Conservation (phyloP, 169 alveolate genomes). For the Perkinsus olseni region DNA sequence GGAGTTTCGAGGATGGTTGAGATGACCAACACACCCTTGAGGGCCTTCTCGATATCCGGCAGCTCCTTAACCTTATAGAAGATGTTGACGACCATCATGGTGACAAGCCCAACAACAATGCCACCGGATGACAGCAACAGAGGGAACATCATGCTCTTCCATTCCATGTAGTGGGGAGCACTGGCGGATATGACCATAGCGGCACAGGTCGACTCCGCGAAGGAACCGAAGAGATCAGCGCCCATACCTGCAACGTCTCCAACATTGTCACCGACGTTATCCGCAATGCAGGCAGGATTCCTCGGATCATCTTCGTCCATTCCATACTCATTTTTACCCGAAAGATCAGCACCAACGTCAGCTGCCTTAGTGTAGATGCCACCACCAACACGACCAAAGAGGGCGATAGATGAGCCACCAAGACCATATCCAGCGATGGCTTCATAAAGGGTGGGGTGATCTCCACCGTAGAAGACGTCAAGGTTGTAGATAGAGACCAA, state of each 20-base stretch:
- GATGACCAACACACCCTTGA: constrained; percentile 65
- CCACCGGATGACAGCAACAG: constrained; percentile 59
- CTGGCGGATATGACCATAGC: constrained; percentile 76
- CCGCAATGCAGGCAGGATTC: constrained; percentile 86
- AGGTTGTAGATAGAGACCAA: constrained; percentile 44
- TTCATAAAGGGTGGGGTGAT: constrained; percentile 46
- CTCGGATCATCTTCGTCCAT: constrained; percentile 80
- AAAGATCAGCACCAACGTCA: constrained; percentile 82
- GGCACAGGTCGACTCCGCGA: constrained; percentile 84
- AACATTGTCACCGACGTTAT: constrained; percentile 86
- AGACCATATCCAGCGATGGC: constrained; percentile 73
- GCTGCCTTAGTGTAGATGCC: constrained; percentile 88
- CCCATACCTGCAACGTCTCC: constrained; percentile 92
- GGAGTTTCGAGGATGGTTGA: constrained; percentile 71
- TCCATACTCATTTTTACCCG: constrained; percentile 76
- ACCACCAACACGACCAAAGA: constrained; percentile 86
- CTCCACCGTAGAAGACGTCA: constrained; percentile 16
- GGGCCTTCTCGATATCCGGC: constrained; percentile 57
- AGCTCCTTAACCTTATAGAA: constrained; percentile 41
- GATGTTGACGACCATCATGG: constrained; percentile 51
- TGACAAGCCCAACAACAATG: constrained; percentile 57
- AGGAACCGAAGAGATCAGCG: constrained; percentile 83
- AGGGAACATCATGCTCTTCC: constrained; percentile 41
- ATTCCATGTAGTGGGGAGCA: constrained; percentile 14
- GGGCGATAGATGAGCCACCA: constrained; percentile 79